Evolutionary conservation across 345 rosid species (phyloP).

Genomic region (Populus nigra): DNA sequence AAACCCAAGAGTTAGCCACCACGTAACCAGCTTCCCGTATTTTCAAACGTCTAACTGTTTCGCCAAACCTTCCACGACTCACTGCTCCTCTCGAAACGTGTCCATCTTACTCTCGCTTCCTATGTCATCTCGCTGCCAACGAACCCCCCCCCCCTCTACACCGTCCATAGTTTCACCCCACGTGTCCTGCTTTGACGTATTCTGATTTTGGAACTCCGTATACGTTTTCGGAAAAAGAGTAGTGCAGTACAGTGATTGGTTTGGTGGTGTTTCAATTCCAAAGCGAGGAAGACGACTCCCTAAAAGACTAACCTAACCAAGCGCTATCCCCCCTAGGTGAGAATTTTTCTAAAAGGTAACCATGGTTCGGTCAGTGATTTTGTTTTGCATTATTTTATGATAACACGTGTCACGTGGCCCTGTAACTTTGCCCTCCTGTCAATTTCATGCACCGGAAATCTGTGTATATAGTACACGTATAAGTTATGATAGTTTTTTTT

Average conservation of each 20-base stretch:
- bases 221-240: background rate
- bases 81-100: background rate
- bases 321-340: background rate
- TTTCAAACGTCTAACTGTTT: background rate
- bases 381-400: background rate
- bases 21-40: background rate
- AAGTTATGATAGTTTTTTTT: too few species aligned
- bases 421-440: slow-evolving; percentile 13
- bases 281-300: background rate
- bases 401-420: slow-evolving; percentile 13
- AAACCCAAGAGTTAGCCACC: background rate
- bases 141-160: background rate
- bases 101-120: background rate
- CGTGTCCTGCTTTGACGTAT: background rate
- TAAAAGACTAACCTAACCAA: background rate
- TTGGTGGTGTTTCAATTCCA: background rate
- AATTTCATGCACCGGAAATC: slow-evolving; percentile 16
- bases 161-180: background rate
- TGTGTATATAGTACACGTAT: background rate
- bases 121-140: background rate
- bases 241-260: background rate
- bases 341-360: background rate
- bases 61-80: background rate
- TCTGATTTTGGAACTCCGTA: too few species aligned
- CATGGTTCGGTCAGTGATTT: background rate